Conservation (phyloP, 257 asterid species). For the Gentiana dahurica region DNA sequence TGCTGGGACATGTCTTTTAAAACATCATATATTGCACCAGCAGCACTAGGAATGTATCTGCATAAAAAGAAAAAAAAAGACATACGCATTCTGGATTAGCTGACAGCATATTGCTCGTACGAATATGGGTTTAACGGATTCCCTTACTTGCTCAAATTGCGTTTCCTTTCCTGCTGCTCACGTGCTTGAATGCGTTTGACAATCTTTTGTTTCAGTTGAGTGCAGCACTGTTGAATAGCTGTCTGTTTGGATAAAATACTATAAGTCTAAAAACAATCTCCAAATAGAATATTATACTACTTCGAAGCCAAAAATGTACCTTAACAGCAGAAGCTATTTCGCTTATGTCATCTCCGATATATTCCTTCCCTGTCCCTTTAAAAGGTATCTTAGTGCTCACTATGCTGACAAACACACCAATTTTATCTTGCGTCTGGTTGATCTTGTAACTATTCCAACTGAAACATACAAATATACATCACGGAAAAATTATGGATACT, state of each 20-base stretch:
- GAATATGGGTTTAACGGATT: constrained; percentile 5
- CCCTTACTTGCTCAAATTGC: constrained; percentile 66
- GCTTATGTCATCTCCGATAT: constrained; percentile 89
- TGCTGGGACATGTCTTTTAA: constrained; percentile 48
- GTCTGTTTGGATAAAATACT: constrained; percentile 31
- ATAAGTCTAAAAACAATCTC: constrained; percentile 14
- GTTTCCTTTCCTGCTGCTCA: constrained; percentile 93
- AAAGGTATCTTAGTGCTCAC: constrained; percentile 94
- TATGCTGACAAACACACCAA: constrained; percentile 87
- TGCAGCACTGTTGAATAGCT: constrained; percentile 76
- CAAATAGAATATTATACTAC: background rate
- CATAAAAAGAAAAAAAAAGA: constrained; percentile 9
- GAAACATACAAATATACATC: constrained; percentile 13
- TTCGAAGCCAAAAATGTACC: constrained; percentile 26
- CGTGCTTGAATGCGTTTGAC: constrained; percentile 91
- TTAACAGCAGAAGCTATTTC: constrained; percentile 90
- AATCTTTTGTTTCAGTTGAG: constrained; percentile 67
- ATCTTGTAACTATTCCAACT: constrained; percentile 91
- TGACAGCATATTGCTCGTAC: constrained; percentile 11
- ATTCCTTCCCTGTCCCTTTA: constrained; percentile 93
- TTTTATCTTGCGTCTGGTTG: constrained; percentile 85
- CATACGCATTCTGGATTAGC: constrained; percentile 8
- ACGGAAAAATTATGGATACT: background rate
- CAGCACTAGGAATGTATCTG: constrained; percentile 80
- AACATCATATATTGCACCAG: constrained; percentile 58